A percentile compares a stretch with the other conserved stretches of the same genome.
phyloP scores from a whole-genome alignment of 768 basidiomycete genomes.

The Crassisporium funariophilum region DNA sequence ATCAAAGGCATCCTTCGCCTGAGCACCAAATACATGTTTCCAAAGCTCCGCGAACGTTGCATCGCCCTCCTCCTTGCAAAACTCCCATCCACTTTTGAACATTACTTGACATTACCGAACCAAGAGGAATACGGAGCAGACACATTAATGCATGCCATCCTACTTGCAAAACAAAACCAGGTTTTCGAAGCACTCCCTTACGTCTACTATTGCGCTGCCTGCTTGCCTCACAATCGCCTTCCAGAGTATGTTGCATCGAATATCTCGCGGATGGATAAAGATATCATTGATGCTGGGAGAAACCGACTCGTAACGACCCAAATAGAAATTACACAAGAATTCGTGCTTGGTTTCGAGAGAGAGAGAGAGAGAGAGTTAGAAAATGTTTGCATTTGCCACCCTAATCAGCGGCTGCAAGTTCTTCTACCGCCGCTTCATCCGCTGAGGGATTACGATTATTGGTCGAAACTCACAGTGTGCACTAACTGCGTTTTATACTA shows the following conservation, averaged over 20 bases:
- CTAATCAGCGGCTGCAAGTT: constrained; percentile 38
- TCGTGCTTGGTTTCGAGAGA: constrained; percentile 41
- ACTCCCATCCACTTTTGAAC: constrained; percentile 41
- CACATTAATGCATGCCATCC: constrained; percentile 45
- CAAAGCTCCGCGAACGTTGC: constrained; percentile 52
- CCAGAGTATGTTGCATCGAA: constrained; percentile 36
- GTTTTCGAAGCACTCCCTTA: constrained; percentile 47
- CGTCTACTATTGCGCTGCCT: constrained; percentile 51
- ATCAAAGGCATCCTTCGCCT: constrained; percentile 59
- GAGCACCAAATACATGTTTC: constrained; percentile 63
- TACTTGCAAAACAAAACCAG: constrained; percentile 42
- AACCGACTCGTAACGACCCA: constrained; percentile 44
- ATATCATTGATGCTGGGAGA: constrained; percentile 41
- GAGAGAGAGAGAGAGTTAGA: no score
- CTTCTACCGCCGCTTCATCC: constrained; percentile 41
- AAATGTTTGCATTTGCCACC: constrained; percentile 31
- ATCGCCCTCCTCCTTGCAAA: constrained; percentile 46
- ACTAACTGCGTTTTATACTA: constrained; percentile 32
- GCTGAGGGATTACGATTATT: constrained; percentile 34
- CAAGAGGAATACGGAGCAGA: constrained; percentile 38
- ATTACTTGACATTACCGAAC: constrained; percentile 32
- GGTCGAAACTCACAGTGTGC: constrained; percentile 40
- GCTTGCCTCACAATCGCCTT: constrained; percentile 39
- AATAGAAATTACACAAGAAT: constrained; percentile 42
- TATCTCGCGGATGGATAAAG: constrained; percentile 42